Evolutionary conservation across 2,329 filamentous ascomycete genomes (phyloP), one percentile per base, ranked within the genome.

Genomic region (Trichoderma harzianum): DNA sequence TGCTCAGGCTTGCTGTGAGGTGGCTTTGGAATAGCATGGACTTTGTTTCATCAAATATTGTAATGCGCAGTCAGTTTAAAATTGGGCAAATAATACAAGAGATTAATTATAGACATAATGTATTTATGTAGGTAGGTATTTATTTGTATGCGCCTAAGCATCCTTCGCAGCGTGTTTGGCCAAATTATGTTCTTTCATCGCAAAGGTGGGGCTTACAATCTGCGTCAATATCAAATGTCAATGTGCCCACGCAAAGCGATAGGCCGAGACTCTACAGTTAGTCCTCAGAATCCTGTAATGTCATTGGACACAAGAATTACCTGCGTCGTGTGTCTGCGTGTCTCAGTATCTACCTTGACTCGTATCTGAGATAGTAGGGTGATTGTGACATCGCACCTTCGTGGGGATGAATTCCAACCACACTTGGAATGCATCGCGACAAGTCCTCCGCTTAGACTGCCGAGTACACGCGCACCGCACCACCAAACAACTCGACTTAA

Each of bases 371-470:
- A 34, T 57, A 57, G 3, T 7, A 16, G 18, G 32, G 57, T 7
- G 67, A 55, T 51, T 18, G 36, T 70, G 47, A 53, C 21, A 32
- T 32, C 7, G 53, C 12, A 51, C 39, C 36, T 12, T 47, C n/a
- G 24, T 53, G 36, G 26, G 18, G 26, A 28, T 10, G 18, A 53
- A 71, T 68, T 55, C 69, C 68, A 74, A 71, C 21, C 18, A 67
- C 51, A 63, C 36, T 53, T 74, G 74, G 74, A 75, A 75, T 74
- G 73, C 58, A 60, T 73, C 71, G 36, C 32, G 67, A 72, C 36
- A 39, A 36, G 18, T 24, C 11, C 36, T 14, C 18, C 11, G 2
- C 64, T 24, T 8, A 67, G 18, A 43, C 39, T 43, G 18, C 39
- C 39, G 39, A 39, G 36, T 39, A 39, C 16, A 39, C 16, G 7